phyloP scores from a whole-genome alignment of 2,329 filamentous ascomycete genomes.

The Didymella sp. region DNA sequence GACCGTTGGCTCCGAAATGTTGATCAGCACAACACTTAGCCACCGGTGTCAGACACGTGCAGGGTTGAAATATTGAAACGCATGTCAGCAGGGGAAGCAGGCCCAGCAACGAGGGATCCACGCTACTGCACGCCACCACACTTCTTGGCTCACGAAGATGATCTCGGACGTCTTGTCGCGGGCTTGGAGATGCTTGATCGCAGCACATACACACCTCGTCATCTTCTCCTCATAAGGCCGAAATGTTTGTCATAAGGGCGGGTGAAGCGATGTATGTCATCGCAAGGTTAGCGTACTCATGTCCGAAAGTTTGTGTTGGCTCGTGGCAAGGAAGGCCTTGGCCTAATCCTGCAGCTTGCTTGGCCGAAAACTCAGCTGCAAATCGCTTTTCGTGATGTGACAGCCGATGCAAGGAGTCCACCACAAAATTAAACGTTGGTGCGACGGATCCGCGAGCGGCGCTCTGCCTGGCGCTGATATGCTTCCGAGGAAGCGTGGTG shows the following conservation, averaged over 20 bases:
- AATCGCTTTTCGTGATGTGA: slow-evolving; percentile 6
- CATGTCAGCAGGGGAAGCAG: slow-evolving; percentile 9
- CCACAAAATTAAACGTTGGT: background rate
- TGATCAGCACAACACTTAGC: background rate
- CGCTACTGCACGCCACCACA: slow-evolving; percentile 8
- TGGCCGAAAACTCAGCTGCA: slow-evolving; percentile 17
- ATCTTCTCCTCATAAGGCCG: background rate
- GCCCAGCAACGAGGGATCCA: background rate
- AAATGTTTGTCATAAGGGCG: background rate
- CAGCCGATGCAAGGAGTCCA: slow-evolving; percentile 6
- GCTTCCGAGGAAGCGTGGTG: slow-evolving; percentile 2
- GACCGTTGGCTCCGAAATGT: background rate
- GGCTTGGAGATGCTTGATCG: slow-evolving; percentile 14
- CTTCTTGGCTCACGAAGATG: background rate
- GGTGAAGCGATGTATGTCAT: background rate
- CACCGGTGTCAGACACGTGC: background rate
- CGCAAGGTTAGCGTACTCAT: background rate
- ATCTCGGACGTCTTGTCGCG: background rate
- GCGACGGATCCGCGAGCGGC: slow-evolving; percentile 2
- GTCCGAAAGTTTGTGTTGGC: background rate
- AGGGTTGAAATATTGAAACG: slow-evolving; percentile 10
- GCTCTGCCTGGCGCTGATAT: background rate
- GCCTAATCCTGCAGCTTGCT: slow-evolving; percentile 7
- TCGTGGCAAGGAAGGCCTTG: slow-evolving; percentile 12
- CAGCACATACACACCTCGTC: background rate